Percentiles rank a stretch among this genome's conserved stretches.
phyloP scores from a whole-genome alignment of 2,329 filamentous ascomycete genomes.

The Fusarium transvaalense region DNA sequence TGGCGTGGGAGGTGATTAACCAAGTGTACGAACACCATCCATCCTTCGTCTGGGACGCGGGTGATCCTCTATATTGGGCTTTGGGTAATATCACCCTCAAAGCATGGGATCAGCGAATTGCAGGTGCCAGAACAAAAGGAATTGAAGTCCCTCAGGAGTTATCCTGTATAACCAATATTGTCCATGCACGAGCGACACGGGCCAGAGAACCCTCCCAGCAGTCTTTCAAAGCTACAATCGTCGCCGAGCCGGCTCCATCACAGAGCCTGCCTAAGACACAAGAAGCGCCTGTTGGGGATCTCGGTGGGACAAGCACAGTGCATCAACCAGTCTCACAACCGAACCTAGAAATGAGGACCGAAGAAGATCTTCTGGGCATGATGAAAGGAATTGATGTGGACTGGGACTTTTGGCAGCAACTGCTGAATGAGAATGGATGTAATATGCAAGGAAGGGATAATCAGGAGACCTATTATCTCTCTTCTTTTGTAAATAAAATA shows the following conservation, averaged over 20 bases:
- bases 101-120: neutral
- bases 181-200: neutral
- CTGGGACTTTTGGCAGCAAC: slow-evolving; percentile 9
- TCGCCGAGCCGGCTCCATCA: neutral
- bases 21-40: slow-evolving; percentile 3
- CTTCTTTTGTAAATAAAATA: neutral
- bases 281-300: neutral
- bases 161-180: neutral
- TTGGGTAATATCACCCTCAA: neutral
- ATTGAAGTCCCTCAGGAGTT: neutral
- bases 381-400: neutral
- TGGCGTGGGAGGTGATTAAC: neutral
- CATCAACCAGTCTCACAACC: neutral
- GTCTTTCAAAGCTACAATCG: too few species aligned
- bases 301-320: too few species aligned
- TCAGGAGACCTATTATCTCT: neutral
- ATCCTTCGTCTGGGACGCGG: neutral
- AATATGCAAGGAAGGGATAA: neutral
- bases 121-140: neutral
- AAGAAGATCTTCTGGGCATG: neutral
- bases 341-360: neutral
- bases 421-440: neutral
- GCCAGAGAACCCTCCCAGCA: neutral
- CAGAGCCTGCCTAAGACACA: neutral
- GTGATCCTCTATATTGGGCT: slow-evolving; percentile 1